phyloP scores from a whole-genome alignment of 2,329 filamentous ascomycete genomes.

The Ascochyta clinopodiicola region DNA sequence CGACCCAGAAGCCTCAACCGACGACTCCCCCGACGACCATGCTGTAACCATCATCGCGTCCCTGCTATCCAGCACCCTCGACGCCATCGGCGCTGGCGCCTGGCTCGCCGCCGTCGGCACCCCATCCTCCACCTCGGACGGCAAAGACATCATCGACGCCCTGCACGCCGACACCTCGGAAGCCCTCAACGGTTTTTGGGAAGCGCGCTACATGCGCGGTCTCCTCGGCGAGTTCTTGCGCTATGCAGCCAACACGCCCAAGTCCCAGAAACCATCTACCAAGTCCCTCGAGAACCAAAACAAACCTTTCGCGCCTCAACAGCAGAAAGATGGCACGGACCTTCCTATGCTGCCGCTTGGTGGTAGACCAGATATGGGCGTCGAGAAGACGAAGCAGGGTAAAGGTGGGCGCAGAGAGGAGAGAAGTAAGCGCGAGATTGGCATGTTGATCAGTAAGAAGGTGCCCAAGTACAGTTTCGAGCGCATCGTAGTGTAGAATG shows the following conservation, averaged over 20 bases:
- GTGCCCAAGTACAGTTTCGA: constrained; percentile 86
- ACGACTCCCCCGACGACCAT: constrained; percentile 67
- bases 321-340: constrained; percentile 54
- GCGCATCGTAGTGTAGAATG: constrained; percentile 59
- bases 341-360: constrained; percentile 72
- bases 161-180: constrained; percentile 73
- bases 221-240: constrained; percentile 70
- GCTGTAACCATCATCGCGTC: constrained; percentile 75
- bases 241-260: constrained; percentile 52
- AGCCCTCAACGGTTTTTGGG: constrained; percentile 74
- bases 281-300: constrained; percentile 51
- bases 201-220: constrained; percentile 69
- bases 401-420: constrained; percentile 73
- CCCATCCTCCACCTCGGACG: constrained; percentile 60
- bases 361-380: constrained; percentile 64
- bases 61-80: constrained; percentile 74
- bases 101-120: constrained; percentile 65
- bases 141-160: constrained; percentile 68
- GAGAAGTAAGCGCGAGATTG: constrained; percentile 75
- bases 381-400: constrained; percentile 62
- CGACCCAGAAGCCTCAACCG: constrained; percentile 49
- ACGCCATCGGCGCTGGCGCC: constrained; percentile 75
- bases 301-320: constrained; percentile 50
- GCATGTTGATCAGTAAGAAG: constrained; percentile 77
- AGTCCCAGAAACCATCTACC: constrained; percentile 40